phyloP scores from a whole-genome alignment of 306 rosid genomes.

The Gastrolobium villosum region DNA sequence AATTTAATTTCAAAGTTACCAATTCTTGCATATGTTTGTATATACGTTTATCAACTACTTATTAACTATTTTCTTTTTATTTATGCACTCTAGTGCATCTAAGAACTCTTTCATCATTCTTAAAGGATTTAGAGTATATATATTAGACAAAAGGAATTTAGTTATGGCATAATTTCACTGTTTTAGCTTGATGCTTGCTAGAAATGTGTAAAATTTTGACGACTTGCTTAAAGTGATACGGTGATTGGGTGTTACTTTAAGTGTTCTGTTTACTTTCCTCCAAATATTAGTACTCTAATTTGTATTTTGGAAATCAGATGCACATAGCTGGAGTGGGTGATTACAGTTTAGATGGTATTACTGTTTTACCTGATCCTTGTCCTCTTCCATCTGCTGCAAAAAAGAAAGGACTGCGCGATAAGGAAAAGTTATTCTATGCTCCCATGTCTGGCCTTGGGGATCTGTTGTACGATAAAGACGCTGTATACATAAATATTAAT shows the following conservation, averaged over 20 bases:
- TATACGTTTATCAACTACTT: not conserved
- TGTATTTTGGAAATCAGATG: constrained; percentile 66
- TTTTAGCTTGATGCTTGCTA: constrained; percentile 13
- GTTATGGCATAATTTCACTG: constrained; percentile 12
- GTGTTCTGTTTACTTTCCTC: constrained; percentile 22
- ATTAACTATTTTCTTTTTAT: not conserved
- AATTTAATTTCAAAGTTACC: constrained; percentile 21
- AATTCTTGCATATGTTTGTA: constrained; percentile 1
- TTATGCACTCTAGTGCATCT: constrained; percentile 2
- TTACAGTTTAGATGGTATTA: constrained; percentile 66
- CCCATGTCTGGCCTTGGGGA: constrained; percentile 99
- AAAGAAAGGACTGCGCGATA: constrained; percentile 96
- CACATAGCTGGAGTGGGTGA: constrained; percentile 98
- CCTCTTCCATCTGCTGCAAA: constrained; percentile 98
- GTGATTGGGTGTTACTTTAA: constrained; percentile 19
- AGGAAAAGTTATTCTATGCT: constrained; percentile 88
- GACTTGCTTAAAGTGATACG: constrained; percentile 27
- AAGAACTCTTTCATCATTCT: not conserved
- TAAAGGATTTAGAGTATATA: not conserved
- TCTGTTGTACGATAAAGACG: constrained; percentile 95
- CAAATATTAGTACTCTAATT: constrained; percentile 37
- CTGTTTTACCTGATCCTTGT: constrained; percentile 89
- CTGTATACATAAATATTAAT: constrained; percentile 88
- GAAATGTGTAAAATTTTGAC: constrained; percentile 20
- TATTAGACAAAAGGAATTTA: not conserved